Percentiles rank a stretch among this genome's conserved stretches.
Evolutionary conservation across 805 yeast genomes (phyloP).

Genomic region (Blastobotrys chiropterorum): DNA sequence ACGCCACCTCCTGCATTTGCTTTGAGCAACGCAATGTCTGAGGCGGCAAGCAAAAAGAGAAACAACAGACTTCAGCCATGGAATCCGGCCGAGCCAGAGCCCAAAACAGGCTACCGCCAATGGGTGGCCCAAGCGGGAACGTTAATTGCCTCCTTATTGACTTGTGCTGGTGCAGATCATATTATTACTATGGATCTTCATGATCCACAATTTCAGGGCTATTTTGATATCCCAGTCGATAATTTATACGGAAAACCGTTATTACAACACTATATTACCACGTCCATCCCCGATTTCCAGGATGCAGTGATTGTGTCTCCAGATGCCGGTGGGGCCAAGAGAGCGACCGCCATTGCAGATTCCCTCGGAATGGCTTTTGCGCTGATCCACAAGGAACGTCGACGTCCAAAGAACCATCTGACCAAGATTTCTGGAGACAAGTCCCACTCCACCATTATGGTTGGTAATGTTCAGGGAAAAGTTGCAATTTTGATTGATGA

Average conservation of each 20-base stretch:
- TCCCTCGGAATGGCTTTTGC: conserved; percentile 85
- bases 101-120: conserved; percentile 69
- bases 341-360: conserved; percentile 94
- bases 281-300: conserved; percentile 68
- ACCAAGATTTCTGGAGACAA: conserved; percentile 12
- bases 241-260: conserved; percentile 85
- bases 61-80: conserved; percentile 8
- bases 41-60: conserved; percentile 1
- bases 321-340: conserved; percentile 98
- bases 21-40: conserved; percentile 5
- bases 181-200: conserved; percentile 96
- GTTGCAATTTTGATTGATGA: conserved; percentile 92
- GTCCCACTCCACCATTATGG: conserved; percentile 86
- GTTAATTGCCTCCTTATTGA: conserved; percentile 76
- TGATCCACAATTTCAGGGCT: conserved; percentile 97
- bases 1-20: conserved; percentile 7
- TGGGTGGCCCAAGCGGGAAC: conserved; percentile 98
- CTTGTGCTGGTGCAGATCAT: conserved; percentile 93
- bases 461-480: conserved; percentile 85
- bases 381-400: conserved; percentile 86
- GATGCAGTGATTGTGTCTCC: conserved; percentile 93
- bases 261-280: conserved; percentile 74
- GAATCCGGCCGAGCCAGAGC: conserved; percentile 14
- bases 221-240: conserved; percentile 93
- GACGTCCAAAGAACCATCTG: conserved; percentile 26